Evolutionary conservation across 2,329 filamentous ascomycete genomes (phyloP).

Genomic region (Metarhizium sp.): DNA sequence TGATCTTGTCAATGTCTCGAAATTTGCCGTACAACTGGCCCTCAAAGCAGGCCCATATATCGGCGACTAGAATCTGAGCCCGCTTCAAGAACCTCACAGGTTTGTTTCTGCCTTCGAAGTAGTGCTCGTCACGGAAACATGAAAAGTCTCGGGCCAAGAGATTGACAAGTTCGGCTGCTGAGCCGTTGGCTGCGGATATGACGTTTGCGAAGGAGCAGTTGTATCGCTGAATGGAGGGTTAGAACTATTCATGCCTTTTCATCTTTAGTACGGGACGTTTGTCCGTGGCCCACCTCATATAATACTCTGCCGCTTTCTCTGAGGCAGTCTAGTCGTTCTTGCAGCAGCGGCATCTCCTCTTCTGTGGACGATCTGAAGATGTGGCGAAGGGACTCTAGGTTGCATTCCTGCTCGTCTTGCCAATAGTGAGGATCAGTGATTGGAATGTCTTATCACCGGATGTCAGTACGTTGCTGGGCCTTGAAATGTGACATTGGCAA

Average conservation of each 20-base stretch:
- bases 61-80: constrained; percentile 91
- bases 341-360: constrained; percentile 77
- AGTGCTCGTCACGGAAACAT: constrained; percentile 76
- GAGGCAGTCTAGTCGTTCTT: constrained; percentile 68
- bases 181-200: constrained; percentile 64
- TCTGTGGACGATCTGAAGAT: constrained; percentile 82
- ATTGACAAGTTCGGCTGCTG: constrained; percentile 79
- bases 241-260: background rate
- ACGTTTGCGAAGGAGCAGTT: constrained; percentile 64
- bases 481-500: constrained; percentile 1
- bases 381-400: constrained; percentile 60
- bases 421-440: constrained; percentile 87
- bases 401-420: constrained; percentile 67
- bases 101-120: constrained; percentile 60
- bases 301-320: constrained; percentile 76
- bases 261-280: background rate
- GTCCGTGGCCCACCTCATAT: constrained; percentile 49
- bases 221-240: constrained; percentile 49
- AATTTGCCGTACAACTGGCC: constrained; percentile 73
- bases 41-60: constrained; percentile 93
- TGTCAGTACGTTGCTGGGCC: background rate
- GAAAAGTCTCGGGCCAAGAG: constrained; percentile 71
- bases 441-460: constrained; percentile 54
- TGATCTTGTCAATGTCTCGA: constrained; percentile 85
- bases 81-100: constrained; percentile 81